Evolutionary conservation across 371 early-diverging fungal genomes (phyloP), one percentile per base, ranked within the genome.

Genomic region (Coemansia sp.): DNA sequence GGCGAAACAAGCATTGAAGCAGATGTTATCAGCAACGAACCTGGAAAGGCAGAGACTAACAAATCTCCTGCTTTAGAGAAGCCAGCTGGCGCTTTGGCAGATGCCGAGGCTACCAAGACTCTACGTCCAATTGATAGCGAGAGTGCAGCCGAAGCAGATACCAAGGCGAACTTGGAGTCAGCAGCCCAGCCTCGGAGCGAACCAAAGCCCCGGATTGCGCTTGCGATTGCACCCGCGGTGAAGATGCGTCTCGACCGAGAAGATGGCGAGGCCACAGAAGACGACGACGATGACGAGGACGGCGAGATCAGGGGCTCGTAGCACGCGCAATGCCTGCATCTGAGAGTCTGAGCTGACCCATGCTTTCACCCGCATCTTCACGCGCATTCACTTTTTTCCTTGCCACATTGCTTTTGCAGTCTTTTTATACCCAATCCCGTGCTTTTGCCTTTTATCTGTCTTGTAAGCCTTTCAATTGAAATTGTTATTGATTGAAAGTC

Each of bases 201-300:
- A 13, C 27, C 24, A 54, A 18, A 42, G 45, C 45, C 6, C 45
- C 45, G 21, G 50, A n/a, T 18, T 8, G 21, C n/a, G 21, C 50
- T 18, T 39, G 34, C 61, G 47, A 11, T 39, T 11, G 51, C 54
- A 16, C 58, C 61, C 0, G 47, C 54, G 1, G 61, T 63, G 26
- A 73, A 68, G 57, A 42, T 59, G 18, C 37, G 62, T 5, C 48
- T 48, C 39, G 77, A 68, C 45, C 62, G 42, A 63, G 77, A 76
- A 18, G 77, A 76, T 4, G 77, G 77, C 13, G 77, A 73, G 59
- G 72, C 77, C 3, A 76, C 77, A 7, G 77, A 76, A 31, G 72
- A 76, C 55, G 74, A 76, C 40, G 45, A 72, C 3, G 77, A 72
- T 21, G 77, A 72, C 26, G 76, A 76, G 59, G 77, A 76, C 42